Percentiles rank a stretch among this genome's conserved stretches.
These are phyloP conservation scores for Beta corolliflora DNA, from an alignment of 179 eudicot genomes.

Conservation along the genomic window DNA sequence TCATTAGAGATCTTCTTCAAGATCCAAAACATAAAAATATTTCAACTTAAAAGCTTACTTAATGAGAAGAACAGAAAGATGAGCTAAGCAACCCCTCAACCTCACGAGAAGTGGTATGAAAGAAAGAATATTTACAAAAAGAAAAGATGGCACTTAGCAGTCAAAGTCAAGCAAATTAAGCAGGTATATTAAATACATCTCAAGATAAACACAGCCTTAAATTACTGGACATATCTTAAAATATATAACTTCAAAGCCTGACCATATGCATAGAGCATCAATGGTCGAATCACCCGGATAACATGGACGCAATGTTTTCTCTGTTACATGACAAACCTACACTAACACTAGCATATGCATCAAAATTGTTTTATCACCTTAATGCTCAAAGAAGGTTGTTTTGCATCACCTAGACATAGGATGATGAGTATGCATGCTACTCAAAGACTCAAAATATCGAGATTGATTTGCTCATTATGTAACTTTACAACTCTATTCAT, in stretches of 20 bases:
- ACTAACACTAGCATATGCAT: conserved; percentile 8
- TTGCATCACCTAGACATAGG: neutral
- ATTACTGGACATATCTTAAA: neutral
- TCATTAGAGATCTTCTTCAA: conserved; percentile 3
- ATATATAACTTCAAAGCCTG: neutral
- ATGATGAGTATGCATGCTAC: neutral
- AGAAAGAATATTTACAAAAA: neutral
- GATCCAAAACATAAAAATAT: conserved; percentile 12
- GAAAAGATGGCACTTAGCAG: neutral
- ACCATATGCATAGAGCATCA: conserved; percentile 15
- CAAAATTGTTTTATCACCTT: neutral
- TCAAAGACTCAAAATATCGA: neutral
- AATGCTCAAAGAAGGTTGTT: neutral
- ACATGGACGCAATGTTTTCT: neutral
- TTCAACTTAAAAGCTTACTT: neutral
- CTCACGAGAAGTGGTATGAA: neutral
- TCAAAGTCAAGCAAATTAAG: conserved; percentile 2
- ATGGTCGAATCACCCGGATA: conserved; percentile 1
- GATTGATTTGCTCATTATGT: neutral
- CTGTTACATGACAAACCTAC: neutral
- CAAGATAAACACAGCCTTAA: conserved; percentile 15
- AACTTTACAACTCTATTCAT: conserved; percentile 2
- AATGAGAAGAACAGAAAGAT: neutral
- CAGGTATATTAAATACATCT: conserved; percentile 1
- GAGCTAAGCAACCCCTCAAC: conserved; percentile 16